Conservation (phyloP, 768 basidiomycete genomes). For the Boletus rufocinnamomeus region DNA sequence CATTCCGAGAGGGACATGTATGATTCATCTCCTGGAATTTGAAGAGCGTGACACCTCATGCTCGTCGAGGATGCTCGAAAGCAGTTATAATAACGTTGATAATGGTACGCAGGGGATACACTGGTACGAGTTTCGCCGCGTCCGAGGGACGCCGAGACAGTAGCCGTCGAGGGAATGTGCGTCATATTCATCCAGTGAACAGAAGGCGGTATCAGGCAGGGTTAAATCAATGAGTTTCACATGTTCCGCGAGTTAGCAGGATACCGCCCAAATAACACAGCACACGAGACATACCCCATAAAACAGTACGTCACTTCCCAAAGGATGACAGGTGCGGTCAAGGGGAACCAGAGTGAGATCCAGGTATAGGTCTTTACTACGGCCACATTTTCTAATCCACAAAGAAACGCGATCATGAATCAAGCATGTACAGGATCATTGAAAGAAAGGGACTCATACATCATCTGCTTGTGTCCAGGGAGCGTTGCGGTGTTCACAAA, state of each 20-base stretch:
- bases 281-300: conserved; percentile 48
- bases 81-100: neutral
- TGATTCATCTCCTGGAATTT: conserved; percentile 11
- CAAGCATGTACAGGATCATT: no score
- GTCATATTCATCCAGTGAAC: no score
- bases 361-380: conserved; percentile 41
- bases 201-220: no score
- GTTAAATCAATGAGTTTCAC: no score
- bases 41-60: neutral
- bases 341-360: conserved; percentile 68
- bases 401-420: no score
- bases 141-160: conserved; percentile 4
- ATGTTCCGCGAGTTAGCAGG: neutral
- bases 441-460: no score
- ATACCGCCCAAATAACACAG: no score
- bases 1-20: conserved; percentile 2
- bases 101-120: conserved; percentile 5
- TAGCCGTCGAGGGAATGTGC: neutral
- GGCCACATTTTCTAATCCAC: no score
- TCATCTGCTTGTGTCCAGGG: no score
- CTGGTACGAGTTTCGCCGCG: conserved; percentile 7
- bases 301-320: conserved; percentile 90
- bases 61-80: neutral
- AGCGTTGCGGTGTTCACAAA: no score
- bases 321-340: no score